phyloP scores from a whole-genome alignment of 2,329 filamentous ascomycete species.

The Paecilomyces formosus region DNA sequence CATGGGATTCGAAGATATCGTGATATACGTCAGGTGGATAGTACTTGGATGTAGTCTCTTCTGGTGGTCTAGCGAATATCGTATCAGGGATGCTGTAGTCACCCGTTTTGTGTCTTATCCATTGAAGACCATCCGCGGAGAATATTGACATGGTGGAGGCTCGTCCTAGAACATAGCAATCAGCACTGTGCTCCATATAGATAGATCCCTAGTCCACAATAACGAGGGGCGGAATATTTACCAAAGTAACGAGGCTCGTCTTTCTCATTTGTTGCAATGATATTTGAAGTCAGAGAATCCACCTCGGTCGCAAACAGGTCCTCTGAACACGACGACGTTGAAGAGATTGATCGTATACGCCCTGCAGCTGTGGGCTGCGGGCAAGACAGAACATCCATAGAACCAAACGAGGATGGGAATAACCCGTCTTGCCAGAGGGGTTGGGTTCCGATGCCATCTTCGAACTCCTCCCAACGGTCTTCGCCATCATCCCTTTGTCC shows the following conservation, averaged over 20 bases:
- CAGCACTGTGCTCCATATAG: constrained; percentile 10
- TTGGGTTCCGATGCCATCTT: not conserved
- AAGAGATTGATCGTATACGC: constrained; percentile 7
- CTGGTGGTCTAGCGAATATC: constrained; percentile 71
- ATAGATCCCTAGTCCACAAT: not conserved
- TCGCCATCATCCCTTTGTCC: constrained; percentile 5
- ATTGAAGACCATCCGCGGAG: constrained; percentile 89
- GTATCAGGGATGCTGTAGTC: constrained; percentile 82
- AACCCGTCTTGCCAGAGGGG: not conserved
- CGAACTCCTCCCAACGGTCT: not conserved
- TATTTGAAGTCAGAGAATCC: constrained; percentile 57
- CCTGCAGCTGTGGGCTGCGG: not conserved
- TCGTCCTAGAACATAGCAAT: constrained; percentile 51
- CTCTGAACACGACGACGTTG: constrained; percentile 2
- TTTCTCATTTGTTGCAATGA: constrained; percentile 76
- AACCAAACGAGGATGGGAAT: not conserved
- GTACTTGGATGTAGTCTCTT: constrained; percentile 83
- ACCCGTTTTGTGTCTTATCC: constrained; percentile 95
- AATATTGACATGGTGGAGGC: constrained; percentile 95
- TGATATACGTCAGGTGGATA: constrained; percentile 96
- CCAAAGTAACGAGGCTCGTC: constrained; percentile 91
- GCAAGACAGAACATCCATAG: not conserved
- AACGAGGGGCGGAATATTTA: constrained; percentile 30
- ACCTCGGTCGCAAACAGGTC: not conserved
- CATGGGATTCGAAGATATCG: constrained; percentile 74